Conservation (phyloP, 345 rosid species). For the Nephelium lappaceum region DNA sequence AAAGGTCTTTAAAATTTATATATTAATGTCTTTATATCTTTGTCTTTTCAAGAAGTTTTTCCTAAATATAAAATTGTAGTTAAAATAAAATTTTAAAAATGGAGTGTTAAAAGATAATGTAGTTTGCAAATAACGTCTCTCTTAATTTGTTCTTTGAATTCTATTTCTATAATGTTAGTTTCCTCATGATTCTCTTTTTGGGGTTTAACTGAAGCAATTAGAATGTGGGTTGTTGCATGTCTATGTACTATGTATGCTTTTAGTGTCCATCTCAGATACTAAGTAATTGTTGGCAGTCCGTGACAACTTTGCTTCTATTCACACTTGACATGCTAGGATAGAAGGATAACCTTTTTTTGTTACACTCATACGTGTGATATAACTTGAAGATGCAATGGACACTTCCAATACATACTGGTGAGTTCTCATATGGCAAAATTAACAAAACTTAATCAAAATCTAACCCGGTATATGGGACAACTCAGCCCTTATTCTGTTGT, state of each 20-base stretch:
- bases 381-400: slow-evolving; percentile 1
- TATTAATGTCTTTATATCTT: neutral
- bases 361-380: neutral
- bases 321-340: neutral
- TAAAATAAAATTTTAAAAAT: too few species aligned
- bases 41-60: neutral
- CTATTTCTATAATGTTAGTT: neutral
- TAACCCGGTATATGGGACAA: neutral
- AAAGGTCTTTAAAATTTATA: neutral
- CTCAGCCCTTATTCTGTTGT: neutral
- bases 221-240: neutral
- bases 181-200: neutral
- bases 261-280: neutral
- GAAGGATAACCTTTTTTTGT: neutral
- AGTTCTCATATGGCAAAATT: neutral
- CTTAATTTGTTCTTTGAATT: neutral
- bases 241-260: neutral
- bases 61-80: neutral
- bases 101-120: neutral
- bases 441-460: neutral
- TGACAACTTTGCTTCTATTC: neutral
- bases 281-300: neutral
- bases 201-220: neutral
- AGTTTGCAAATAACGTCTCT: neutral
- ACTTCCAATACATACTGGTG: neutral